These are phyloP conservation scores for Neurospora sublineolata DNA, from an alignment of 495 filamentous ascomycete genomes.

Conservation along the genomic window DNA sequence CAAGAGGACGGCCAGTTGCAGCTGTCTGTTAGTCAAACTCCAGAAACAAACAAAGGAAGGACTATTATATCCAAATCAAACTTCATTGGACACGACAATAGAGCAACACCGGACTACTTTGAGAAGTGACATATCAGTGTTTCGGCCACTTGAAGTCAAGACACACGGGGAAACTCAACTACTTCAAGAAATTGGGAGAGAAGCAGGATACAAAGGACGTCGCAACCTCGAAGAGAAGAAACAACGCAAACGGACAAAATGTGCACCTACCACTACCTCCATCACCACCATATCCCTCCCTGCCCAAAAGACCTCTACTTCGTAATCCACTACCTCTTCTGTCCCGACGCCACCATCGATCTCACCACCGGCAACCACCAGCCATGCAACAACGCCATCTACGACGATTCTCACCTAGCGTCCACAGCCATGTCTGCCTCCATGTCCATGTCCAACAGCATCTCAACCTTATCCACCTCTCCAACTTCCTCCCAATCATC, in stretches of 20 bases:
- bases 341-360: conserved; percentile 17
- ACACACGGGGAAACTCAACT: not conserved
- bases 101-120: not conserved
- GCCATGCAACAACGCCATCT: conserved; percentile 14
- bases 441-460: not conserved
- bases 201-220: not conserved
- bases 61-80: not conserved
- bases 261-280: conserved; percentile 14
- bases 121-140: not conserved
- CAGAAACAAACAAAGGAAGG: not conserved
- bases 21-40: not conserved
- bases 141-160: not conserved
- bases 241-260: not conserved
- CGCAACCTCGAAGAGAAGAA: not conserved
- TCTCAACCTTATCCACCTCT: not conserved
- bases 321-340: conserved; percentile 30
- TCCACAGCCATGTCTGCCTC: not conserved
- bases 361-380: conserved; percentile 4
- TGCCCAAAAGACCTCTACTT: conserved; percentile 29
- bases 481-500: not conserved
- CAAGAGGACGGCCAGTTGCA: not conserved
- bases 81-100: not conserved
- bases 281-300: conserved; percentile 26
- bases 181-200: not conserved
- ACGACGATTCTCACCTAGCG: conserved; percentile 10